phyloP scores from a whole-genome alignment of 768 basidiomycete species.

The Clavaria fumosa region DNA sequence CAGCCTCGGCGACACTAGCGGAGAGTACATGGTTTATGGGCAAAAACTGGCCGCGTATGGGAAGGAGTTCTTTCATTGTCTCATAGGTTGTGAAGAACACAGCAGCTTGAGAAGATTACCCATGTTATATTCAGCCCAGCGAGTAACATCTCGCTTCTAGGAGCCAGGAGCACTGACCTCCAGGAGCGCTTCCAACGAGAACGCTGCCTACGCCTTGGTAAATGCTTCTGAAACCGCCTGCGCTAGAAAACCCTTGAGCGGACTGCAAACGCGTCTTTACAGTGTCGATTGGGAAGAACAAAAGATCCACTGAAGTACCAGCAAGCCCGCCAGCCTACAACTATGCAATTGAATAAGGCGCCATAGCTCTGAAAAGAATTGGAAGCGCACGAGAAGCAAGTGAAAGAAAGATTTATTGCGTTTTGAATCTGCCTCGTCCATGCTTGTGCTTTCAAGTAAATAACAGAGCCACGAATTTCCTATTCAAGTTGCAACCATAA shows the following conservation, averaged over 20 bases:
- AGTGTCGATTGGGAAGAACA: conserved; percentile 96
- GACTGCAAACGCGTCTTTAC: conserved; percentile 93
- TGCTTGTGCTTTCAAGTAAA: neutral
- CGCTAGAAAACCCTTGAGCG: conserved; percentile 63
- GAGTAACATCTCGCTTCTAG: conserved; percentile 8
- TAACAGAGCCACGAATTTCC: neutral
- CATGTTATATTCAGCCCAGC: neutral
- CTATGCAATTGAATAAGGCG: conserved; percentile 1
- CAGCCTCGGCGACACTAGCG: conserved; percentile 48
- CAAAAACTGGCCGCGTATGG: conserved; percentile 41
- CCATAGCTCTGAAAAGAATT: neutral
- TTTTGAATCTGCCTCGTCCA: conserved; percentile 1
- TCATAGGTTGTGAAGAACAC: conserved; percentile 94
- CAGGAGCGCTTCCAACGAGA: conserved; percentile 87
- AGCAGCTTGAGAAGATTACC: conserved; percentile 67
- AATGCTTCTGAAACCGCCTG: conserved; percentile 81
- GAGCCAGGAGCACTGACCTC: conserved; percentile 51
- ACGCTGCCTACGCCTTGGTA: conserved; percentile 94
- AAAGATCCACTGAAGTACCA: conserved; percentile 83
- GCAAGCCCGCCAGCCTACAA: conserved; percentile 75
- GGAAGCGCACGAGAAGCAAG: conserved; percentile 31
- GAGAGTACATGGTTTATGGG: conserved; percentile 43
- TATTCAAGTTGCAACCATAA: neutral
- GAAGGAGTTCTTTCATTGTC: conserved; percentile 61
- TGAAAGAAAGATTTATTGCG: conserved; percentile 29